Evolutionary conservation across 352 stramenopile species (phyloP), one percentile per base, ranked within the genome.

Genomic region (Globisporangium okanoganense): DNA sequence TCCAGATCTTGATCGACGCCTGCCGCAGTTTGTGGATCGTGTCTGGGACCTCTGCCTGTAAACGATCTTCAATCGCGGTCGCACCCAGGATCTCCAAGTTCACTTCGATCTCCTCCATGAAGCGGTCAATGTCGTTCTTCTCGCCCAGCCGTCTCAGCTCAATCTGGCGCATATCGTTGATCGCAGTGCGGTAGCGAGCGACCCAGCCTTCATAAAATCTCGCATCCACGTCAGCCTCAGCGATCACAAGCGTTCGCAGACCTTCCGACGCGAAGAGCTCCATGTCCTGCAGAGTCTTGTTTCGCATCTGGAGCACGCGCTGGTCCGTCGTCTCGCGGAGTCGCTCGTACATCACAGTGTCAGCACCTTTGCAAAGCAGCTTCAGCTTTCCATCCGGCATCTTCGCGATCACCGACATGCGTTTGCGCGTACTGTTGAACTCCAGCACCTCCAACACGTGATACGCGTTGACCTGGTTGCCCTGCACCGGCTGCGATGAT

Each of bases 351-450:
- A 97, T 95, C 38, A 97, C 85, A 4, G 85, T 96, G 31, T 97
- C 90, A 1, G 90, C 88, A 25, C 90, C 90, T 49, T 95, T 96
- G 59, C 87, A 92, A n/a, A 95, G 75, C 16, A 95, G 56, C 57
- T 90, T 88, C 16, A 94, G 53, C 25, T 71, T 70, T 3, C 82
- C 84, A 5, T 72, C 54, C 0, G 77, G 82, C 2, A 62, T 71
- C 41, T 79, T 75, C 10, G 95, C 73, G 38, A 98, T 82, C 24
- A 98, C 89, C 4, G 90, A 98, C 95, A 98, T 98, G 33, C 95
- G 88, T 72, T 98, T 98, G 2, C 95, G 85, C 27, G 89, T 98
- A 24, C 86, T 97, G 73, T 98, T 97, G 67, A 98, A 98, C 41
- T 97, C 90, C 12, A 98, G 88, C 16, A 97, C 90, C 55, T 97